phyloP scores from a whole-genome alignment of 2,329 filamentous ascomycete species.

The Cadophora sp. region DNA sequence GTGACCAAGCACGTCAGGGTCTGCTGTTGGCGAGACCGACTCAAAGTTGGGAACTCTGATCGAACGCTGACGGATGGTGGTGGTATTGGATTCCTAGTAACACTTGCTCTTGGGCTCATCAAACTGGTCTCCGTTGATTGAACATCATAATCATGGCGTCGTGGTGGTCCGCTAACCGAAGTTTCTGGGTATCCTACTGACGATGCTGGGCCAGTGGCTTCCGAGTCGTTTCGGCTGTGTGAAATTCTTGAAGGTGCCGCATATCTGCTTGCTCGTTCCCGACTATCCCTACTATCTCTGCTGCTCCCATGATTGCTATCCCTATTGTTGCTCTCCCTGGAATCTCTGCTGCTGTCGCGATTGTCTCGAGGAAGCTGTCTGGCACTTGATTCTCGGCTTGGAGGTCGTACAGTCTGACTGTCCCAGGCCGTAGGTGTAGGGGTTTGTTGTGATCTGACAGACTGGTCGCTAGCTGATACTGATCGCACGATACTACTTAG shows the following conservation, averaged over 20 bases:
- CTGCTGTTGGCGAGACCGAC: conserved; percentile 89
- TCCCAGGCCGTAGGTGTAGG: conserved; percentile 75
- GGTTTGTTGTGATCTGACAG: conserved; percentile 48
- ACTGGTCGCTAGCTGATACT: conserved; percentile 68
- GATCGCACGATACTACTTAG: conserved; percentile 91
- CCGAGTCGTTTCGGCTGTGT: conserved; percentile 82
- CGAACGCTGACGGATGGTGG: conserved; percentile 91
- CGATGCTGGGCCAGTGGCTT: conserved; percentile 73
- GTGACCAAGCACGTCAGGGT: conserved; percentile 93
- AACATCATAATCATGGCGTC: conserved; percentile 92
- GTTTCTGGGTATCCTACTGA: conserved; percentile 83
- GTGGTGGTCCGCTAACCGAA: conserved; percentile 68
- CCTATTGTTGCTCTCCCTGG: conserved; percentile 34
- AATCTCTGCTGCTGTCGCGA: conserved; percentile 46
- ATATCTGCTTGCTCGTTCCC: conserved; percentile 56
- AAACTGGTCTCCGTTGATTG: conserved; percentile 94
- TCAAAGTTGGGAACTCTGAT: conserved; percentile 96
- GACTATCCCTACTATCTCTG: conserved; percentile 50
- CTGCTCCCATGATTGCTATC: conserved; percentile 45
- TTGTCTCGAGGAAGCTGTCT: conserved; percentile 46
- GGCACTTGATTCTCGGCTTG: conserved; percentile 52
- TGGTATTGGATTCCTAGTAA: conserved; percentile 86
- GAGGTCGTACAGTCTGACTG: conserved; percentile 60
- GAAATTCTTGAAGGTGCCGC: conserved; percentile 38
- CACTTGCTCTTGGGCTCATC: conserved; percentile 70